These are phyloP conservation scores for Scheffersomyces coipomensis DNA, from an alignment of 805 yeast genomes.

Conservation along the genomic window DNA sequence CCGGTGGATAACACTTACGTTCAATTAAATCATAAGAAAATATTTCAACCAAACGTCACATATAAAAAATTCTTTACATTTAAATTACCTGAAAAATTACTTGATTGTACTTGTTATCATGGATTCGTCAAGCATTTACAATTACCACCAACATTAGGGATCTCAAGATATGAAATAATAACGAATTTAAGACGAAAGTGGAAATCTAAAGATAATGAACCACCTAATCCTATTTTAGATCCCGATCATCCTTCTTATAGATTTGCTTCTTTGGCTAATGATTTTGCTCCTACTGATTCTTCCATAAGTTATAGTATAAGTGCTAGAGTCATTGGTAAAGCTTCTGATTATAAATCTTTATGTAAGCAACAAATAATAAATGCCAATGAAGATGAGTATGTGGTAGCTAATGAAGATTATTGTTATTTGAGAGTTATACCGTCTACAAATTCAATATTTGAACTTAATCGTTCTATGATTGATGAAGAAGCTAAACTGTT, in stretches of 20 bases:
- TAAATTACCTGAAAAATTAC: conserved; percentile 33
- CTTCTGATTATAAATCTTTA: conserved; percentile 24
- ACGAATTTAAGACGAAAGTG: conserved; percentile 23
- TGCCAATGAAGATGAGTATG: conserved; percentile 22
- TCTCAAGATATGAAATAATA: conserved; percentile 27
- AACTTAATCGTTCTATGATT: conserved; percentile 27
- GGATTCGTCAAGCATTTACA: conserved; percentile 35
- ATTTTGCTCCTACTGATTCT: conserved; percentile 28
- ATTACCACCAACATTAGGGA: conserved; percentile 35
- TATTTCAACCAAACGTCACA: conserved; percentile 27
- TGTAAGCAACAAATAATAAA: conserved; percentile 7
- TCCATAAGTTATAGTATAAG: conserved; percentile 31
- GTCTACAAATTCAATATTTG: conserved; percentile 20
- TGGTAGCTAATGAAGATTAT: conserved; percentile 27
- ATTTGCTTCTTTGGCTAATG: conserved; percentile 21
- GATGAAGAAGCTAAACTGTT: conserved; percentile 32
- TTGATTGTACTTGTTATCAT: conserved; percentile 36
- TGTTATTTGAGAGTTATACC: conserved; percentile 25
- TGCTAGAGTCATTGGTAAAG: conserved; percentile 37
- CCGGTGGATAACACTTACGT: conserved; percentile 29
- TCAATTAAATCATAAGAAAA: conserved; percentile 21
- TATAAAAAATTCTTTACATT: conserved; percentile 42
- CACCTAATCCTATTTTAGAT: neutral
- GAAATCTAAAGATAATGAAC: conserved; percentile 11
- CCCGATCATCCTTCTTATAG: conserved; percentile 2